A percentile compares a stretch with the other conserved stretches of the same genome.
These are phyloP conservation scores for Imleria badia DNA, from an alignment of 768 basidiomycete genomes.

Conservation along the genomic window DNA sequence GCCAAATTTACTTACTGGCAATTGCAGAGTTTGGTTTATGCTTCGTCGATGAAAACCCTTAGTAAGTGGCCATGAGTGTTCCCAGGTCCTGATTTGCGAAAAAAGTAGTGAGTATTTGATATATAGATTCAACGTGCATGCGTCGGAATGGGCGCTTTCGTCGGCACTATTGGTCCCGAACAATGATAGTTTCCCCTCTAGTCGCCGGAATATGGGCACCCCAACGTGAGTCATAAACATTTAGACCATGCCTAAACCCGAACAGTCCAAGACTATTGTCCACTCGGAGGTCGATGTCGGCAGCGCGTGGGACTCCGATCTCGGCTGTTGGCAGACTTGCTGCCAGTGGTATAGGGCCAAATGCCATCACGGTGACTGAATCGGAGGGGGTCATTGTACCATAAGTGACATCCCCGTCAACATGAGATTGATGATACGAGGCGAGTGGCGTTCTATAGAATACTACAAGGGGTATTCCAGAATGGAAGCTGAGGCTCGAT, in stretches of 20 bases:
- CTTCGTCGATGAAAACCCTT: neutral
- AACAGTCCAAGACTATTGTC: neutral
- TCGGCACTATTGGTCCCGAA: constrained; percentile 9
- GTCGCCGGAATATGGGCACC: neutral
- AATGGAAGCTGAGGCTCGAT: constrained; percentile 13
- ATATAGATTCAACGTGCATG: constrained; percentile 2
- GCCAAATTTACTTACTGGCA: neutral
- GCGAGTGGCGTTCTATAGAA: constrained; percentile 19
- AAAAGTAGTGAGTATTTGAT: neutral
- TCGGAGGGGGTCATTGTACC: neutral
- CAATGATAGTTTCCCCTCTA: neutral
- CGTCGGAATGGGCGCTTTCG: constrained; percentile 7
- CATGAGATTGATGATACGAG: constrained; percentile 12
- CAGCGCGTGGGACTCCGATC: constrained; percentile 21
- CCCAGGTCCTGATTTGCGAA: constrained; percentile 11
- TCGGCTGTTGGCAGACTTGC: constrained; percentile 12
- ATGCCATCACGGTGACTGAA: constrained; percentile 14
- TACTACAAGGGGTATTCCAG: constrained; percentile 2
- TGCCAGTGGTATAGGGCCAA: constrained; percentile 3
- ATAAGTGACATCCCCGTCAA: constrained; percentile 13
- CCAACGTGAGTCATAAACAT: constrained; percentile 5
- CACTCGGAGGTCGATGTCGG: constrained; percentile 9
- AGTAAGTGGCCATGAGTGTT: neutral
- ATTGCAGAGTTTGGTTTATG: neutral
- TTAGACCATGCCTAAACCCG: neutral